Evolutionary conservation across 345 rosid species (phyloP).

Genomic region (Euclidium syriacum): DNA sequence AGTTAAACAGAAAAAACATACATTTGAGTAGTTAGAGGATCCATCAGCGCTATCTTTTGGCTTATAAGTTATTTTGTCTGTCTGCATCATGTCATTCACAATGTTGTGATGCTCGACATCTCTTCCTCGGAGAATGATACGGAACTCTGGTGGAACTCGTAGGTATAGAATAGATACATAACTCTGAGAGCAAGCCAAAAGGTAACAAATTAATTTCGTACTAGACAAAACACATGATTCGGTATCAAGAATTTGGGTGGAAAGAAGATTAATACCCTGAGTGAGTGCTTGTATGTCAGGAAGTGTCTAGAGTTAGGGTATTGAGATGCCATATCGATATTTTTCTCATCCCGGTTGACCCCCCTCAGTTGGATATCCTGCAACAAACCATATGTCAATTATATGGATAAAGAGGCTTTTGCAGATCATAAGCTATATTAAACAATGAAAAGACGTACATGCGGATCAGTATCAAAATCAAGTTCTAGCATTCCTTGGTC

Average conservation of each 20-base stretch:
- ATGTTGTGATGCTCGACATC: conserved; percentile 94
- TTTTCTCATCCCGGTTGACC: conserved; percentile 87
- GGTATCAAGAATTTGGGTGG: no score
- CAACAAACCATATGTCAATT: conserved; percentile 10
- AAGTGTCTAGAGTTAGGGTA: conserved; percentile 84
- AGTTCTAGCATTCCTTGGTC: conserved; percentile 80
- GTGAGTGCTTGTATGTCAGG: conserved; percentile 85
- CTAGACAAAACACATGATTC: not conserved
- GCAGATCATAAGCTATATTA: not conserved
- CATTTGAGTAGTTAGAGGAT: conserved; percentile 43
- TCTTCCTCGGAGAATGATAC: conserved; percentile 84
- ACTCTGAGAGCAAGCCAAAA: conserved; percentile 42
- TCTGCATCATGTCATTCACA: conserved; percentile 91
- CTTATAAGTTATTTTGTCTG: conserved; percentile 56
- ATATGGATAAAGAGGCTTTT: not conserved
- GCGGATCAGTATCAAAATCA: conserved; percentile 71
- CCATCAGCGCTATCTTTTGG: conserved; percentile 65
- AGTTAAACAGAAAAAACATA: conserved; percentile 37
- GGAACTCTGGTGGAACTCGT: conserved; percentile 70
- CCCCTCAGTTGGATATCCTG: conserved; percentile 99
- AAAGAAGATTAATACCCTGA: conserved; percentile 51
- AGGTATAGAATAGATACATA: conserved; percentile 88
- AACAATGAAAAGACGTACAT: conserved; percentile 37
- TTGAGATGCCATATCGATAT: conserved; percentile 65
- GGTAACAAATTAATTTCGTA: not conserved